These are phyloP conservation scores for Hypoxylon sp. DNA, from an alignment of 2,329 filamentous ascomycete species.

Conservation along the genomic window DNA sequence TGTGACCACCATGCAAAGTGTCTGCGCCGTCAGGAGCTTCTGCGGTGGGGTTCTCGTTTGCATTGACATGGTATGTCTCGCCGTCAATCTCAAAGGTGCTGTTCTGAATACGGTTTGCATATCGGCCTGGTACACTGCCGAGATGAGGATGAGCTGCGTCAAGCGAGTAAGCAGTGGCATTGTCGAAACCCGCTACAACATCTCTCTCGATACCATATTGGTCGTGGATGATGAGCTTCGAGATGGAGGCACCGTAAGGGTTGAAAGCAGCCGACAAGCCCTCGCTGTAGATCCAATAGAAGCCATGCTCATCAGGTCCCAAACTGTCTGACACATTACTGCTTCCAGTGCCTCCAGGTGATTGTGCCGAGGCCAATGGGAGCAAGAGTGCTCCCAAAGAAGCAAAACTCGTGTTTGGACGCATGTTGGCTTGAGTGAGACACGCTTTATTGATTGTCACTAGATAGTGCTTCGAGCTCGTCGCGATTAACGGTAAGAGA, in stretches of 20 bases:
- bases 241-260: conserved; percentile 76
- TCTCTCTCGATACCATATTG: conserved; percentile 73
- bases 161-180: conserved; percentile 73
- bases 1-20: conserved; percentile 73
- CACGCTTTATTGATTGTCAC: conserved; percentile 30
- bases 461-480: conserved; percentile 29
- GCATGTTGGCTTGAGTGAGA: conserved; percentile 42
- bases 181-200: conserved; percentile 78
- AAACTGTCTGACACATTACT: conserved; percentile 36
- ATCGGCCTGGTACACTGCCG: conserved; percentile 76
- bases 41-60: conserved; percentile 69
- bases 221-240: conserved; percentile 76
- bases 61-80: conserved; percentile 62
- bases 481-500: conserved; percentile 33
- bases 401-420: conserved; percentile 40
- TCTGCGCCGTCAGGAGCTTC: conserved; percentile 63
- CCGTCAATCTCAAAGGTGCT: conserved; percentile 75
- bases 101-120: conserved; percentile 84
- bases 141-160: conserved; percentile 75
- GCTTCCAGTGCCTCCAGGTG: conserved; percentile 34
- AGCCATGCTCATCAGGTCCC: conserved; percentile 66
- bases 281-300: conserved; percentile 75
- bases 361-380: conserved; percentile 44
- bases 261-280: conserved; percentile 75
- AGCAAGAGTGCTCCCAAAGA: conserved; percentile 46